phyloP scores from a whole-genome alignment of 257 asterid genomes.

The Ocimum tenuiflorum region DNA sequence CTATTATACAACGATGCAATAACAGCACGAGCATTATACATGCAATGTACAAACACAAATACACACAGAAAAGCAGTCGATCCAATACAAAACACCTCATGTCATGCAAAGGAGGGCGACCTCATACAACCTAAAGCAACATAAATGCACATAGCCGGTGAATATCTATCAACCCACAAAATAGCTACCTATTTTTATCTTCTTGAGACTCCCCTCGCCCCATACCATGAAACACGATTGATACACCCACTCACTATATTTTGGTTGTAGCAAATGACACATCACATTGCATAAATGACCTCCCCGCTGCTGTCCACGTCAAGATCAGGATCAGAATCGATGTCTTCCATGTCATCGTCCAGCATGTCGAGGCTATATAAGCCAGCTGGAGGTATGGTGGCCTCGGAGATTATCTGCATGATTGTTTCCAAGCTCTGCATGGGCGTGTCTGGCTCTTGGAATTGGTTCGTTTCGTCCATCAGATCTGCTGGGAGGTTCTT shows the following conservation, averaged over 20 bases:
- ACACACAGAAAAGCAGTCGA: neutral
- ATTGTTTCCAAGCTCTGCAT: constrained; percentile 78
- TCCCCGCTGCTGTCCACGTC: constrained; percentile 97
- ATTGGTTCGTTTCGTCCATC: constrained; percentile 69
- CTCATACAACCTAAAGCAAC: neutral
- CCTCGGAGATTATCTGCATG: constrained; percentile 89
- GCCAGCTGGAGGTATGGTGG: constrained; percentile 89
- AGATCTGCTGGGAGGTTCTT: constrained; percentile 85
- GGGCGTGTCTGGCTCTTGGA: constrained; percentile 84
- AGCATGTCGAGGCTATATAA: constrained; percentile 55
- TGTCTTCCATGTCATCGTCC: constrained; percentile 89
- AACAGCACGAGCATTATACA: too few species aligned
- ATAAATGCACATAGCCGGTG: neutral
- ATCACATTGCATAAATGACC: constrained; percentile 64
- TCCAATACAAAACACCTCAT: neutral
- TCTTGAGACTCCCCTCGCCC: neutral
- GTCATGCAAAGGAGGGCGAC: neutral
- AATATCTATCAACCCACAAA: neutral
- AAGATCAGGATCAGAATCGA: constrained; percentile 85
- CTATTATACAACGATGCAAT: too few species aligned
- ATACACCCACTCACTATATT: neutral
- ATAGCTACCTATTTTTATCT: neutral
- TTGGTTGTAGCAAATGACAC: neutral
- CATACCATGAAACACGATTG: neutral
- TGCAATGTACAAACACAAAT: too few species aligned